Percentiles rank a stretch among this genome's conserved stretches.
These are phyloP conservation scores for Cyclotella cryptica DNA, from an alignment of 108 stramenopile species.

Conservation along the genomic window DNA sequence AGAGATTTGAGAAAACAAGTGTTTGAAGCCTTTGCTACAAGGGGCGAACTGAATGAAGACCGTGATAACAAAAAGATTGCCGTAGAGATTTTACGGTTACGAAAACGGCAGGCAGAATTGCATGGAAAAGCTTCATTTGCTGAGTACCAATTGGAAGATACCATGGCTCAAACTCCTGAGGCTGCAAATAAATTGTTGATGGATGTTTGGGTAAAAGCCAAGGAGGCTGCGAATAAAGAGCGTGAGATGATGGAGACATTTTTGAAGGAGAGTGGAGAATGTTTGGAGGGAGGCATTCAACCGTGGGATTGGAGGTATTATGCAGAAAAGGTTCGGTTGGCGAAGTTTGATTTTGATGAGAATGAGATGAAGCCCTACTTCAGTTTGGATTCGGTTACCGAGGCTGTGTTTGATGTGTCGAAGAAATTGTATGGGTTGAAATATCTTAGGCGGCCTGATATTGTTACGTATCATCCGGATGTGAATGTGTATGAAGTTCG, in stretches of 20 bases:
- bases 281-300: conserved; percentile 70
- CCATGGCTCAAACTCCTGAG: conserved; percentile 82
- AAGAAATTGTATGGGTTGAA: conserved; percentile 76
- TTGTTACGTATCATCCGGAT: conserved; percentile 73
- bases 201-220: conserved; percentile 79
- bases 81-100: conserved; percentile 62
- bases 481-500: conserved; percentile 82
- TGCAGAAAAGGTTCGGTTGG: conserved; percentile 72
- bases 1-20: conserved; percentile 70
- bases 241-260: conserved; percentile 71
- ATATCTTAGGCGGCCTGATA: conserved; percentile 62
- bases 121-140: conserved; percentile 71
- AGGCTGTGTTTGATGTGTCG: conserved; percentile 77
- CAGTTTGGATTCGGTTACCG: conserved; percentile 63
- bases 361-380: conserved; percentile 76
- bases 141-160: conserved; percentile 73
- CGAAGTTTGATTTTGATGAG: conserved; percentile 81
- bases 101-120: conserved; percentile 63
- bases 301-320: conserved; percentile 87
- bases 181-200: conserved; percentile 65
- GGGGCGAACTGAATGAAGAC: conserved; percentile 66
- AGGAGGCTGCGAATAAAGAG: conserved; percentile 73
- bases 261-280: conserved; percentile 50
- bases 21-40: conserved; percentile 65
- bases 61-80: conserved; percentile 74